Percentiles rank a stretch among this genome's conserved stretches.
These are phyloP conservation scores for Penicillium nucicola DNA, from an alignment of 495 filamentous ascomycete genomes.

Conservation along the genomic window DNA sequence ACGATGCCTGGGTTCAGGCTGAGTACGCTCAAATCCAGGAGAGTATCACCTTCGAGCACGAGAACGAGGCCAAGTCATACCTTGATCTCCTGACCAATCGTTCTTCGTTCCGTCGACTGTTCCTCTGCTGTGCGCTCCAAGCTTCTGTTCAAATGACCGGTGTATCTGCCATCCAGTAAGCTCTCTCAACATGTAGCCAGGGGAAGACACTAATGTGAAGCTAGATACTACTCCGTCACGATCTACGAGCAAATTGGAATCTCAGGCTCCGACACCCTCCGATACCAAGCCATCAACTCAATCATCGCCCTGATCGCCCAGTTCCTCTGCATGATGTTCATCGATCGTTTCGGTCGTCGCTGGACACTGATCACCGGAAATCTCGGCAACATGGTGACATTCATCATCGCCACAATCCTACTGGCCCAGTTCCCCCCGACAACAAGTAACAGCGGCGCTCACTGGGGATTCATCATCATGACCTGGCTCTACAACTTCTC, in stretches of 20 bases:
- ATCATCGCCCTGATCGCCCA: slow-evolving; percentile 65
- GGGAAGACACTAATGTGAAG: not conserved
- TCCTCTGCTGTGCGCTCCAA: slow-evolving; percentile 65
- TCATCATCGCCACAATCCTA: slow-evolving; percentile 46
- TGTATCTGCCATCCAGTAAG: slow-evolving; percentile 64
- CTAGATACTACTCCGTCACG: slow-evolving; percentile 60
- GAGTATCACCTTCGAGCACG: slow-evolving; percentile 43
- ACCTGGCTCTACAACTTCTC: slow-evolving; percentile 71
- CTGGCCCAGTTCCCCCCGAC: slow-evolving; percentile 54
- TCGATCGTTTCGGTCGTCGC: slow-evolving; percentile 63
- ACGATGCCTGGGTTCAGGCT: slow-evolving; percentile 42
- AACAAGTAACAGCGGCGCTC: slow-evolving; percentile 52
- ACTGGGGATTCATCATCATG: slow-evolving; percentile 71
- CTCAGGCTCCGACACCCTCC: slow-evolving; percentile 56
- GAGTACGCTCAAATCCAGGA: slow-evolving; percentile 43
- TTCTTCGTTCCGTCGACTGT: slow-evolving; percentile 64
- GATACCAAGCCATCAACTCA: slow-evolving; percentile 70
- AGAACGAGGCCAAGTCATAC: slow-evolving; percentile 68
- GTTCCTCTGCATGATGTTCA: slow-evolving; percentile 62
- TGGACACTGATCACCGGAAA: slow-evolving; percentile 65
- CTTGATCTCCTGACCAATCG: slow-evolving; percentile 60
- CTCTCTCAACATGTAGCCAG: not conserved
- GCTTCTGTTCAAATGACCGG: slow-evolving; percentile 72
- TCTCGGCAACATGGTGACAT: slow-evolving; percentile 59
- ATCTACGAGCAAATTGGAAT: slow-evolving; percentile 71